Evolutionary conservation across 2,329 filamentous ascomycete genomes (phyloP), one percentile per base, ranked within the genome.

Genomic region (Pseudocercospora fijiensis): DNA sequence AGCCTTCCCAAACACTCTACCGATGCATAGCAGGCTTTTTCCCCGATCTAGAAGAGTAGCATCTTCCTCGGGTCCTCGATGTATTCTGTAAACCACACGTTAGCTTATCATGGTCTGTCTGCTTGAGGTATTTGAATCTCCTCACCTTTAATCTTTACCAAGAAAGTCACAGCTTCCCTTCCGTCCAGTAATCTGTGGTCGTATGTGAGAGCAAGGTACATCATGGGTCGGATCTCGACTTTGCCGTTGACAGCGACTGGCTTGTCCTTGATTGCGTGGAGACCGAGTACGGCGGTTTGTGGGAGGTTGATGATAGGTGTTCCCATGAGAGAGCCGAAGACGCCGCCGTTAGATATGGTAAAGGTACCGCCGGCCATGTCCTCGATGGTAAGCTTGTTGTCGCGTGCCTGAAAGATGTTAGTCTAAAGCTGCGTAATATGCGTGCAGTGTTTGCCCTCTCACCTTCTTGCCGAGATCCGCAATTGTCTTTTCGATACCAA

Each of bases 301-400:
- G 94, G 94, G 55, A 96, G 84, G 80, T 99, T 99, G 83, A 99
- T 98, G 77, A 99, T 98, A 9, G 95, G 95, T 0, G 95, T 99
- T 57, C 95, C 95, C 90, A 96, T 96, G 64, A 98, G 84, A 13
- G 94, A 97, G 63, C 95, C 95, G 74, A 99, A 99, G 58, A 99
- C 94, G 71, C 95, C 95, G 63, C 95, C 87, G 77, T 97, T 98
- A 84, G 90, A 95, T 82, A 97, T 97, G 66, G 95, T 98, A 79
- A 97, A 99, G 37, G 94, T 97, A 69, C 95, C 95, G 65, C 95
- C 95, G 65, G 95, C 95, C 92, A 99, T 97, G 77, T 99, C 95
- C 81, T 99, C 95, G 73, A 99, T 97, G 2, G 95, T 98, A 70
- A 99, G 86, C 82, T 98, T 98, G 78, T 90, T 90, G 76, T 97